Conservation (phyloP, 768 basidiomycete genomes). For the Boletus subcaerulescens region DNA sequence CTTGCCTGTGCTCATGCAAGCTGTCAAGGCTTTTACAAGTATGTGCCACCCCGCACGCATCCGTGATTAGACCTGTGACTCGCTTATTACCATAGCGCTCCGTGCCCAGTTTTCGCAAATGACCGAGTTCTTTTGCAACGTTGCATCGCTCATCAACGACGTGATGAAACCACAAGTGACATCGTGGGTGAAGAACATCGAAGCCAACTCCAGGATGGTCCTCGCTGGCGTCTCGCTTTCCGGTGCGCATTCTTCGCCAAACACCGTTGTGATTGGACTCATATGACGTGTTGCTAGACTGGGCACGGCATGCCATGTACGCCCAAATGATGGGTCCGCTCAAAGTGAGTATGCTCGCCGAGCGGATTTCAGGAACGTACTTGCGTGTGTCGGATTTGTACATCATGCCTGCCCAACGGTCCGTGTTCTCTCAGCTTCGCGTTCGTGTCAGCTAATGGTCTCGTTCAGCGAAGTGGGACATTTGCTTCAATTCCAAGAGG, state of each 20-base stretch:
- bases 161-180: conserved; percentile 19
- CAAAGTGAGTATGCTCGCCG: conserved; percentile 23
- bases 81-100: not conserved
- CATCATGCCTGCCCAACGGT: conserved; percentile 23
- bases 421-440: not conserved
- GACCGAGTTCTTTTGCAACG: conserved; percentile 16
- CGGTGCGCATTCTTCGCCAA: not conserved
- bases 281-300: not conserved
- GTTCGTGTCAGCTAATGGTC: not conserved
- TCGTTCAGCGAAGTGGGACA: conserved; percentile 10
- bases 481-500: conserved; percentile 20
- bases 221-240: conserved; percentile 18
- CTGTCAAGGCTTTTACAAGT: conserved; percentile 18
- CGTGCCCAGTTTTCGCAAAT: conserved; percentile 21
- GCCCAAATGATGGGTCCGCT: conserved; percentile 23
- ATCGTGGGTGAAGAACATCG: conserved; percentile 13
- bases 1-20: conserved; percentile 15
- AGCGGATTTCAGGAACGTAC: conserved; percentile 18
- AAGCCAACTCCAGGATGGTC: conserved; percentile 15
- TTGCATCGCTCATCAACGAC: conserved; percentile 18
- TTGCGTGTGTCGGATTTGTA: conserved; percentile 18
- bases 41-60: not conserved
- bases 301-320: conserved; percentile 19
- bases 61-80: not conserved
- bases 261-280: too few species aligned